Percentiles rank a stretch among this genome's conserved stretches.
Evolutionary conservation across 2,329 filamentous ascomycete genomes (phyloP).

Genomic region (Colletotrichum eremochloae): DNA sequence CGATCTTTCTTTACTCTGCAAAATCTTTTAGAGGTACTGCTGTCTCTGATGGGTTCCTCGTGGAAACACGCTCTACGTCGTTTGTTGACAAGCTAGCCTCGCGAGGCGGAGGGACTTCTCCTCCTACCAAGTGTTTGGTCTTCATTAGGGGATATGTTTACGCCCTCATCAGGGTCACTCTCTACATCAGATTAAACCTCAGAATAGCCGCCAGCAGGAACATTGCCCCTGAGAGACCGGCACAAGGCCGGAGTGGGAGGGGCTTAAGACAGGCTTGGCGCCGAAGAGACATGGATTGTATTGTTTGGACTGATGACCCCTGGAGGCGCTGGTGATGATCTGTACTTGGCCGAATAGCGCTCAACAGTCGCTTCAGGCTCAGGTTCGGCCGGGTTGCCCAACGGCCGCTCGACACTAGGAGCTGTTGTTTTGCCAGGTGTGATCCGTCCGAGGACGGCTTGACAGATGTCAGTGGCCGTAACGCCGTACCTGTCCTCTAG

Average conservation of each 20-base stretch:
- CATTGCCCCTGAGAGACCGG: not conserved
- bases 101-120: not conserved
- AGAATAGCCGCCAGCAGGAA: not conserved
- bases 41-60: not conserved
- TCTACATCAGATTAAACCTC: conserved; percentile 2
- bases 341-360: not conserved
- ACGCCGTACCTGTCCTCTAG: not conserved
- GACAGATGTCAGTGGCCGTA: not conserved
- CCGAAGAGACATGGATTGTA: not conserved
- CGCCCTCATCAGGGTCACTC: not conserved
- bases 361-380: not conserved
- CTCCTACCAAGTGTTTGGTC: not conserved
- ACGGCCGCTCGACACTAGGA: not conserved
- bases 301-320: not conserved
- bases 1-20: not conserved
- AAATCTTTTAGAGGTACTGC: not conserved
- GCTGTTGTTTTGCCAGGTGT: not conserved
- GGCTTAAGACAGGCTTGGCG: not conserved
- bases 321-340: conserved; percentile 2
- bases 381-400: not conserved
- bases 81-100: not conserved
- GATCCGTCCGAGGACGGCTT: not conserved
- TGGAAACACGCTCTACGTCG: not conserved
- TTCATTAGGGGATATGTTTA: not conserved
- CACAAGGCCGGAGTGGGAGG: not conserved